Conservation (phyloP, 768 basidiomycete genomes). For the Hericium coralloides region DNA sequence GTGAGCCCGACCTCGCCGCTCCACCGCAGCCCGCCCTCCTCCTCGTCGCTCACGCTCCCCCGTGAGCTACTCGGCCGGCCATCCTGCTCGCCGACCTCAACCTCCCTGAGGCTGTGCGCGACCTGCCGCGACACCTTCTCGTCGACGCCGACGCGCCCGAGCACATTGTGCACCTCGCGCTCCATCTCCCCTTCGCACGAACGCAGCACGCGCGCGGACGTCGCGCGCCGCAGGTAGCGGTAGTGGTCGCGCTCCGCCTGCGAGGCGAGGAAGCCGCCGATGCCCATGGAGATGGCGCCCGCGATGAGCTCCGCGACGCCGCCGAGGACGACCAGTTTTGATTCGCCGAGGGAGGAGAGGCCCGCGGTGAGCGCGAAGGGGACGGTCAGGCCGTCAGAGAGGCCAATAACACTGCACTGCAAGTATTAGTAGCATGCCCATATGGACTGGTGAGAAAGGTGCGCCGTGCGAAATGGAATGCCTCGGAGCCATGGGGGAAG, state of each 20-base stretch:
- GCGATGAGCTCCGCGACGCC: conserved; percentile 95
- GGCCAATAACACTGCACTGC: conserved; percentile 65
- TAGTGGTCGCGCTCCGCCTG: conserved; percentile 96
- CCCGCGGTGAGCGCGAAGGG: conserved; percentile 90
- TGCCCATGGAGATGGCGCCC: conserved; percentile 96
- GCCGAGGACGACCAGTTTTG: conserved; percentile 86
- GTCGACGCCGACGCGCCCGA: conserved; percentile 86
- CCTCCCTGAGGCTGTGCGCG: conserved; percentile 61
- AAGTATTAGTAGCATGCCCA: background rate
- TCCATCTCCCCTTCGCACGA: conserved; percentile 96
- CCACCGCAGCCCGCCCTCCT: conserved; percentile 58
- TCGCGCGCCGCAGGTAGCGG: conserved; percentile 68
- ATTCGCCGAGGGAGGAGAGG: conserved; percentile 81
- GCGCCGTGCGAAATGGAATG: background rate
- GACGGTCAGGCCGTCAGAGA: conserved; percentile 84
- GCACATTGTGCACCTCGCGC: conserved; percentile 82
- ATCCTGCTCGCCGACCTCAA: conserved; percentile 34
- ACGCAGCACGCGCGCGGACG: conserved; percentile 72
- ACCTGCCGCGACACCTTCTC: conserved; percentile 72
- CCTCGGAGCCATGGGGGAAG: background rate
- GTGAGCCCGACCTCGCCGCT: conserved; percentile 80
- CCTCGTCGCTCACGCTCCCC: conserved; percentile 30
- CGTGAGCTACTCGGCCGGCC: background rate
- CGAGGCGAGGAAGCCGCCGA: conserved; percentile 95
- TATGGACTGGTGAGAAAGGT: background rate